phyloP scores from a whole-genome alignment of 2,329 filamentous ascomycete genomes.

The Microcyclospora pomicola region DNA sequence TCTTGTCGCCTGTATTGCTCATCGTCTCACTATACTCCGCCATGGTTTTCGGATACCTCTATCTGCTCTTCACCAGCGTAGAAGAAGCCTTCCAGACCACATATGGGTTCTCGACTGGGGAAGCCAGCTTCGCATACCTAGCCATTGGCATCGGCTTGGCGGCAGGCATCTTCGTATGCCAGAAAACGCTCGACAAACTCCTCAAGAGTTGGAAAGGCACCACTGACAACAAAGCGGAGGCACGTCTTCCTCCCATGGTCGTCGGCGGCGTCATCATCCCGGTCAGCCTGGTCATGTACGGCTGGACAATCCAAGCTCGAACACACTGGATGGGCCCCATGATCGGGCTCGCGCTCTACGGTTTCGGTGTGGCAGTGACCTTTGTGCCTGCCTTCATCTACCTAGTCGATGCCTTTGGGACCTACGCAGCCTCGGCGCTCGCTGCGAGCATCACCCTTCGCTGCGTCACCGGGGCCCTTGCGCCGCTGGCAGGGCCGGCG shows the following conservation, averaged over 20 bases:
- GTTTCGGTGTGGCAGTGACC: constrained; percentile 1
- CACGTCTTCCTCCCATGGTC: constrained; percentile 32
- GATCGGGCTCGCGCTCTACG: constrained; percentile 1
- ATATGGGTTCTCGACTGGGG: constrained; percentile 35
- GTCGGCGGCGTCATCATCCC: constrained; percentile 29
- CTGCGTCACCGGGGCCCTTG: constrained; percentile 2
- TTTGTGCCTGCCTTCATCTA: constrained; percentile 3
- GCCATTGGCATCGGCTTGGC: not conserved
- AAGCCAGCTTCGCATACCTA: constrained; percentile 41
- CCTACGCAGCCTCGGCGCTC: constrained; percentile 5
- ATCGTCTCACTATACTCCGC: constrained; percentile 33
- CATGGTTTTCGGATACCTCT: constrained; percentile 32
- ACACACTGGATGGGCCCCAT: constrained; percentile 11
- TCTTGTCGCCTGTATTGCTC: constrained; percentile 41
- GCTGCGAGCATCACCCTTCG: constrained; percentile 2
- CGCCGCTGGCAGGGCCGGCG: not conserved
- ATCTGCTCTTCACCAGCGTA: constrained; percentile 33
- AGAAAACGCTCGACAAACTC: not conserved
- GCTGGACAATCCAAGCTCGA: constrained; percentile 24
- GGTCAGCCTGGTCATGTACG: constrained; percentile 34
- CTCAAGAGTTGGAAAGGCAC: not conserved
- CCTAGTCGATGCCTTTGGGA: constrained; percentile 4
- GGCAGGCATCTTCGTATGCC: not conserved
- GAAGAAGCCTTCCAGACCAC: constrained; percentile 28
- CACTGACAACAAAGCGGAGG: constrained; percentile 25